phyloP scores from a whole-genome alignment of 2,329 filamentous ascomycete species.

The Bipolaris zeicola region DNA sequence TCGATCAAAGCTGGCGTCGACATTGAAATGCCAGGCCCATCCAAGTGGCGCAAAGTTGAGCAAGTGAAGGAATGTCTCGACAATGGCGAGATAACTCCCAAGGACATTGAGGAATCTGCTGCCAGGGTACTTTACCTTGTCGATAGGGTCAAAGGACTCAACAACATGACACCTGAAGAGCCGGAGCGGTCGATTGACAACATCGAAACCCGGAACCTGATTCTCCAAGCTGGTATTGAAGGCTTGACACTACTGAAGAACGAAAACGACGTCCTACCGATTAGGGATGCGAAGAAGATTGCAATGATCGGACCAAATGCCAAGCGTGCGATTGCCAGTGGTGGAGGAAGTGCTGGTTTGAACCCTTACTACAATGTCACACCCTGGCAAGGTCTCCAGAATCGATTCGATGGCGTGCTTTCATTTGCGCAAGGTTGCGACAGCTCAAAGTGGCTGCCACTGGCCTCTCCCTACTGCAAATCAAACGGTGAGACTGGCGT shows the following conservation, averaged over 20 bases:
- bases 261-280: constrained; percentile 62
- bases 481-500: constrained; percentile 65
- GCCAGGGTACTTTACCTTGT: constrained; percentile 67
- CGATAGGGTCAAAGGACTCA: constrained; percentile 64
- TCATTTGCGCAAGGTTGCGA: constrained; percentile 67
- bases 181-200: constrained; percentile 61
- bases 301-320: constrained; percentile 72
- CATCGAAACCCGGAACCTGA: constrained; percentile 62
- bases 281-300: constrained; percentile 62
- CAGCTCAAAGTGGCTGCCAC: constrained; percentile 68
- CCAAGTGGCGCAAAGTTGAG: constrained; percentile 47
- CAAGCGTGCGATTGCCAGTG: constrained; percentile 69
- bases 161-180: constrained; percentile 62
- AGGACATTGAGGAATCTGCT: constrained; percentile 51
- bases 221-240: constrained; percentile 65
- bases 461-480: constrained; percentile 65
- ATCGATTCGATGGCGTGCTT: constrained; percentile 61
- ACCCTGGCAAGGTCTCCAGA: constrained; percentile 66
- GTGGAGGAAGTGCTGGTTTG: constrained; percentile 70
- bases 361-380: constrained; percentile 72
- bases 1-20: constrained; percentile 49
- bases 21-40: constrained; percentile 50
- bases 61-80: constrained; percentile 43
- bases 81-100: constrained; percentile 53
- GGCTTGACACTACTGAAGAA: constrained; percentile 70